Evolutionary conservation across 495 filamentous ascomycete species (phyloP), one percentile per base, ranked within the genome.

Genomic region (Lophiostoma macrostomum): DNA sequence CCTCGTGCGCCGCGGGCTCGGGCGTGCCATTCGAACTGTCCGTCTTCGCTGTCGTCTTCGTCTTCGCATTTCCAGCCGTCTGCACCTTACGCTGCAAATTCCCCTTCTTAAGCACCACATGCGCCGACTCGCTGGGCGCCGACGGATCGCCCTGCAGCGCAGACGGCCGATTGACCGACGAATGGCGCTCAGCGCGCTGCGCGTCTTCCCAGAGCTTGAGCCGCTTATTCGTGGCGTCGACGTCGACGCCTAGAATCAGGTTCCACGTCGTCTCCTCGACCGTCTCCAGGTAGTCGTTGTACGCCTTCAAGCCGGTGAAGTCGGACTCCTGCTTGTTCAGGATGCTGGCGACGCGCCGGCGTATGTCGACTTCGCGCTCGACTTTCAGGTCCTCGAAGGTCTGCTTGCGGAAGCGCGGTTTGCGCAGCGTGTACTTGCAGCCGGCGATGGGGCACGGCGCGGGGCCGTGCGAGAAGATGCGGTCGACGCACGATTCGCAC

Each of bases 331-430:
- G 78, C 57, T 84, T 80, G 72, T 98, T 96, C 71, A 96, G 90
- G 25, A 47, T 61, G 8, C 80, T 78, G 50, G 85, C 82, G 2
- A 98, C 87, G 39, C 86, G 76, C 43, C 83, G 79, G 41, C 93
- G 80, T 41, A 97, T 86, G 71, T 99, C 93, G 28, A 96, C 88
- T 68, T 99, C 93, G 53, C 91, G 80, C 76, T 99, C 94, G 3
- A 97, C 84, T 19, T 80, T 73, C 20, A 99, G 76, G 69, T 97
- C 91, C 57, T 83, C 85, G 68, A 99, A 97, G 25, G 89, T 96
- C 66, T 91, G 88, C 43, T 76, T 77, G 20, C 89, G 83, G 73
- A 97, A 99, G 12, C 81, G 79, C 45, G 80, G 77, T 63, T 90
- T 90, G 4, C 93, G 88, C 5, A 97, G 74, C 0, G 91, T 96